Evolutionary conservation across 805 yeast genomes (phyloP).

Genomic region (Candida pseudoglaebosa): DNA sequence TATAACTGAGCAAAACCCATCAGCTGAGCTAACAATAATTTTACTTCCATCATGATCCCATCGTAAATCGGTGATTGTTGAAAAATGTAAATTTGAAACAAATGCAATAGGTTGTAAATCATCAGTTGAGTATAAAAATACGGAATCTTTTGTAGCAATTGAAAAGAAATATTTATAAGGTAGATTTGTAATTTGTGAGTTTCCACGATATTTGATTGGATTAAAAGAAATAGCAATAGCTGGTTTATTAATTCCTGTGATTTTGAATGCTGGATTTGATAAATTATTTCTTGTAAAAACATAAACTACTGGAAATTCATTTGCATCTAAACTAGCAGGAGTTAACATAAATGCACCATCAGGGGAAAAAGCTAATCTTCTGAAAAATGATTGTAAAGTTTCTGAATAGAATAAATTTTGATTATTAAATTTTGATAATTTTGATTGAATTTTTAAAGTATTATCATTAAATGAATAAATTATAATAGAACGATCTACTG

Average conservation of each 20-base stretch:
- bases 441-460: neutral
- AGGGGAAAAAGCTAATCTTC: slow-evolving; percentile 82
- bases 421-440: slow-evolving; percentile 8
- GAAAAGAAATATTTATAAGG: slow-evolving; percentile 87
- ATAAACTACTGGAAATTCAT: slow-evolving; percentile 52
- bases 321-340: slow-evolving; percentile 61
- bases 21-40: slow-evolving; percentile 77
- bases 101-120: slow-evolving; percentile 63
- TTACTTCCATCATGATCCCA: slow-evolving; percentile 79
- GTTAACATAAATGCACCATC: slow-evolving; percentile 81
- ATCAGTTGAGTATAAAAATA: slow-evolving; percentile 78
- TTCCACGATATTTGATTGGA: slow-evolving; percentile 51
- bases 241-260: slow-evolving; percentile 79
- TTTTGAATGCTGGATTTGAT: slow-evolving; percentile 68
- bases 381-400: slow-evolving; percentile 82
- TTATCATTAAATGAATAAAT: slow-evolving; percentile 40
- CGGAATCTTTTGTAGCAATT: slow-evolving; percentile 86
- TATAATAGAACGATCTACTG: slow-evolving; percentile 81
- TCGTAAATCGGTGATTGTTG: slow-evolving; percentile 79
- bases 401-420: slow-evolving; percentile 68
- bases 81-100: slow-evolving; percentile 78
- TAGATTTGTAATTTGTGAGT: slow-evolving; percentile 43
- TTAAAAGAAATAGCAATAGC: slow-evolving; percentile 80
- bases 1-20: slow-evolving; percentile 83
- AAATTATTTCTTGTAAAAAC: slow-evolving; percentile 72